Conservation (phyloP, 2,329 filamentous ascomycete genomes). For the Ceratocystis colombiana region DNA sequence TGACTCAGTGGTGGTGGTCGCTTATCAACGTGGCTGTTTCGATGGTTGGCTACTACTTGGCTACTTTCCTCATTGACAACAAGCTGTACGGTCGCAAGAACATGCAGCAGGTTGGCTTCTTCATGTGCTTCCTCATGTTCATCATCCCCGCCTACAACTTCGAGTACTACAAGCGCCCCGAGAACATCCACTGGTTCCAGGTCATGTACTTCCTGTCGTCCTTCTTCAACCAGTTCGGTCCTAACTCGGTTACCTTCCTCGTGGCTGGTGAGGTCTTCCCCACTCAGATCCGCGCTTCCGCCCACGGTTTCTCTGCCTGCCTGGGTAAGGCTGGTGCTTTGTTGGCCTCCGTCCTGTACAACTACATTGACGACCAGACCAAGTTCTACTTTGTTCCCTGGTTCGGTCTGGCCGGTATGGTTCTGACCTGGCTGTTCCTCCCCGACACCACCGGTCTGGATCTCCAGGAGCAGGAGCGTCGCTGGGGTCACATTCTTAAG, state of each 20-base stretch:
- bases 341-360: constrained; percentile 79
- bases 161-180: constrained; percentile 63
- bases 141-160: constrained; percentile 83
- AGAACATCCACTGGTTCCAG: constrained; percentile 79
- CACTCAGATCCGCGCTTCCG: constrained; percentile 81
- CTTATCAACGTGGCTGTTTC: constrained; percentile 82
- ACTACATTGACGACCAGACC: constrained; percentile 75
- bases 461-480: constrained; percentile 91
- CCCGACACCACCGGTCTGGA: constrained; percentile 96
- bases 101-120: constrained; percentile 92
- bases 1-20: constrained; percentile 87
- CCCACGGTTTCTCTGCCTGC: constrained; percentile 90
- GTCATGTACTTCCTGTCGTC: constrained; percentile 96
- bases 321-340: constrained; percentile 82
- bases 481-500: constrained; percentile 76
- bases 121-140: constrained; percentile 89
- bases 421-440: constrained; percentile 75
- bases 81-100: constrained; percentile 92
- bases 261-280: constrained; percentile 95
- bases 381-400: constrained; percentile 92
- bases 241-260: constrained; percentile 93
- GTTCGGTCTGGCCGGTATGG: constrained; percentile 81
- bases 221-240: constrained; percentile 98
- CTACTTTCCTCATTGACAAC: constrained; percentile 83
- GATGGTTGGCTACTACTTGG: constrained; percentile 79